These are phyloP conservation scores for Artemisia argyi DNA, from an alignment of 129 eudicot species.

Conservation along the genomic window DNA sequence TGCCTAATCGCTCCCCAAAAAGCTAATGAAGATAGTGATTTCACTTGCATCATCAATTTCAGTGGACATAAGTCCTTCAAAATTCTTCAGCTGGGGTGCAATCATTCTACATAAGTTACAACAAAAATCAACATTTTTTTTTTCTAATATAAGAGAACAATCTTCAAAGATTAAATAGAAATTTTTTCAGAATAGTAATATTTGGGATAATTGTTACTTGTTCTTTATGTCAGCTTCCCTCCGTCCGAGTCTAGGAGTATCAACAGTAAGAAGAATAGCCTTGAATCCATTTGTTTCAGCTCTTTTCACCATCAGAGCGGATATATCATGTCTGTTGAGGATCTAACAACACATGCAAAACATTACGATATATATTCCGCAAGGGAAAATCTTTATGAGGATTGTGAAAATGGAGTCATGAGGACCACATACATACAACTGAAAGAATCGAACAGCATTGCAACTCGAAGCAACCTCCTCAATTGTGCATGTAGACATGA, in stretches of 20 bases:
- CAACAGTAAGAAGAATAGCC: conserved; percentile 84
- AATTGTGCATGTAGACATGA: conserved; percentile 64
- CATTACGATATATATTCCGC: conserved; percentile 6
- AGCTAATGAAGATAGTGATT: conserved; percentile 13
- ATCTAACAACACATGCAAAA: conserved; percentile 40
- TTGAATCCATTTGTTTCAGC: conserved; percentile 85
- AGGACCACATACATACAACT: conserved; percentile 55
- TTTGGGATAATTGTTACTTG: conserved; percentile 44
- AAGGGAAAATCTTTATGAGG: neutral
- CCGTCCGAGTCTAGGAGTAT: conserved; percentile 86
- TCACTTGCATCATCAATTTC: conserved; percentile 57
- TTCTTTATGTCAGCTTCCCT: conserved; percentile 91
- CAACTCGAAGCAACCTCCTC: conserved; percentile 96
- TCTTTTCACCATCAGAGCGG: conserved; percentile 75
- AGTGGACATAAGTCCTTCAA: conserved; percentile 76
- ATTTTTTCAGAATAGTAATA: neutral
- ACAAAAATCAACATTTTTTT: neutral
- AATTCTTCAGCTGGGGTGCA: conserved; percentile 74
- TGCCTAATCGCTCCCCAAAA: neutral
- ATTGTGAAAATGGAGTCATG: conserved; percentile 19
- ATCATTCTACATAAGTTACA: conserved; percentile 64
- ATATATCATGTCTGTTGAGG: conserved; percentile 53
- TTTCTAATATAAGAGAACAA: neutral
- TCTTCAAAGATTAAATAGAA: neutral
- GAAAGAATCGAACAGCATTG: conserved; percentile 77